These are phyloP conservation scores for Torrubiella hemipterigena DNA, from an alignment of 2,329 filamentous ascomycete genomes.

Conservation along the genomic window DNA sequence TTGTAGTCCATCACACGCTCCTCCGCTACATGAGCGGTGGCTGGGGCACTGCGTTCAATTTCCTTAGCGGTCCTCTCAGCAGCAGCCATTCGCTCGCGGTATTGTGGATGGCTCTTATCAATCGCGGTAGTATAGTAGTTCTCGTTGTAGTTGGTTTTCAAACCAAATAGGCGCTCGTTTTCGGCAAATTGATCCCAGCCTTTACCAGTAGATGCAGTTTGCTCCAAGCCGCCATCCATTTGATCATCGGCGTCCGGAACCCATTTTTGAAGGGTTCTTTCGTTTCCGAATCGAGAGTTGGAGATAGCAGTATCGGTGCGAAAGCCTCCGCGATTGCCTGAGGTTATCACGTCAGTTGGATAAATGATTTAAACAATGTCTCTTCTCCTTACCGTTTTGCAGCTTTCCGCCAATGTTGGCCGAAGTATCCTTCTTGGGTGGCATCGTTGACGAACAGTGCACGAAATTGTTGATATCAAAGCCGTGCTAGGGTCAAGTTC, in stretches of 20 bases:
- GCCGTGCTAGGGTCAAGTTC: too few relatives aligned
- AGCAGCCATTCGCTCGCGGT: constrained; percentile 62
- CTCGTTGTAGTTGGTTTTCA: constrained; percentile 86
- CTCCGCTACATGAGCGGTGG: constrained; percentile 77
- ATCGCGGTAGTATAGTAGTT: constrained; percentile 89
- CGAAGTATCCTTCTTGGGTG: constrained; percentile 5
- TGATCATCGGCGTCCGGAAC: constrained; percentile 52
- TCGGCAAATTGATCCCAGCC: constrained; percentile 90
- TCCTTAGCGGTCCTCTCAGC: constrained; percentile 80
- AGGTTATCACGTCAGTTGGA: constrained; percentile 8
- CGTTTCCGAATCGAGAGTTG: constrained; percentile 53
- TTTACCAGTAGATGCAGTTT: constrained; percentile 27
- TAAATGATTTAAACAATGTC: neutral
- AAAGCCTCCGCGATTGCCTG: constrained; percentile 59
- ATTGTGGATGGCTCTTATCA: constrained; percentile 71
- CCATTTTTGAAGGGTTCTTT: constrained; percentile 74
- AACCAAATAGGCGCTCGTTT: constrained; percentile 78
- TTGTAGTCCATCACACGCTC: constrained; percentile 66
- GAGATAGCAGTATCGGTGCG: constrained; percentile 85
- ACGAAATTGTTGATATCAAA: too few relatives aligned
- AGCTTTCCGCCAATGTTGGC: constrained; percentile 5
- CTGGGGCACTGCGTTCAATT: constrained; percentile 65
- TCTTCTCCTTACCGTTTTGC: constrained; percentile 22
- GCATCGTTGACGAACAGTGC: constrained; percentile 3
- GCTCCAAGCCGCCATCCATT: constrained; percentile 62